Evolutionary conservation across 176 grass and related monocot genomes (phyloP).

Genomic region (Metroxylon sagu): DNA sequence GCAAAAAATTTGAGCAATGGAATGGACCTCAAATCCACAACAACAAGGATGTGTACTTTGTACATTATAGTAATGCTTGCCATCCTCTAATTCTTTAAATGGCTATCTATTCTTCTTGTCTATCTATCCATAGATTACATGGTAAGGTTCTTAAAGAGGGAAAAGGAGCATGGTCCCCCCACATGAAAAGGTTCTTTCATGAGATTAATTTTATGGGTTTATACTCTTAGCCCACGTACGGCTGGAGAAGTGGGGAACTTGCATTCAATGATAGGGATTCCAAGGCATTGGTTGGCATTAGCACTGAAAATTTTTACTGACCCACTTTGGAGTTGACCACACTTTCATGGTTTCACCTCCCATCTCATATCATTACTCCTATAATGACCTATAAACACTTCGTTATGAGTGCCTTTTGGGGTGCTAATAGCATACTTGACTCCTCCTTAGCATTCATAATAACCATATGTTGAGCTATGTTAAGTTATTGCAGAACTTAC

Average conservation of each 20-base stretch:
- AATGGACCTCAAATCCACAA: conserved; percentile 25
- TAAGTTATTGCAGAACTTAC: too few species aligned
- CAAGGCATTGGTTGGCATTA: too few species aligned
- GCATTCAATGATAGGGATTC: too few species aligned
- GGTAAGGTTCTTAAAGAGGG: conserved; percentile 1
- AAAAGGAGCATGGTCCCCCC: neutral
- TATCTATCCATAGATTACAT: too few species aligned
- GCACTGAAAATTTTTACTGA: conserved; percentile 19
- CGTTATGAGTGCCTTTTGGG: too few species aligned
- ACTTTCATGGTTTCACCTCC: neutral
- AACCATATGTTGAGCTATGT: too few species aligned
- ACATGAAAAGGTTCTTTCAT: conserved; percentile 18
- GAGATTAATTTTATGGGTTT: neutral
- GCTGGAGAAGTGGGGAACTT: too few species aligned
- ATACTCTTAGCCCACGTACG: neutral
- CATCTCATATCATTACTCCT: conserved; percentile 2
- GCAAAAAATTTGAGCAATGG: too few species aligned
- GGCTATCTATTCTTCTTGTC: neutral
- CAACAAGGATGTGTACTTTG: neutral
- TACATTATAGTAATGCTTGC: neutral
- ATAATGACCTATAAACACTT: neutral
- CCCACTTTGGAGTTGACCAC: conserved; percentile 25
- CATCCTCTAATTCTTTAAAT: neutral
- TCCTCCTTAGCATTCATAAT: too few species aligned
- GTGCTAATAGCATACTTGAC: too few species aligned